Base-by-base conservation (phyloP, 441 rosid genomes). In the Arabidopsis hybrid region DNA sequence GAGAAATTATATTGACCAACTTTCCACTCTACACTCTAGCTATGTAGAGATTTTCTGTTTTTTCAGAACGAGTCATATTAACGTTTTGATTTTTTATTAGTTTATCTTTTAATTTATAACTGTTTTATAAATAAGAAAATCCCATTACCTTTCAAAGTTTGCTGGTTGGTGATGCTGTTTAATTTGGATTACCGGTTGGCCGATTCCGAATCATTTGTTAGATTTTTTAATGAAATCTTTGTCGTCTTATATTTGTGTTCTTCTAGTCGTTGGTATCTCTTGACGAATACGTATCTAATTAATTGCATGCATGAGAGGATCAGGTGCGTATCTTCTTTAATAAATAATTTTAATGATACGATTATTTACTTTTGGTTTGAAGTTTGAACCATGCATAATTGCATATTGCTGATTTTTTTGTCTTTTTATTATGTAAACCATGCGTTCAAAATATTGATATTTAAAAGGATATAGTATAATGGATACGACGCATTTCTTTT, bases 181-280 rank as follows among this genome's bases (percentile, higher is more conserved):
- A 26, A 26, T 26, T 26, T 26, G 29, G 29, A 26, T 26, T 26
- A 26, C 29, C 29, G 21, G 7, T 46, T 51, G 58, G 45, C 64
- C 35, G 65, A 61, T 61, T 71, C 43, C 32, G 8, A 71, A 61
- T 7, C 68, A 10, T 38, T 38, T 34, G 38, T 36, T 60, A 10
- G 60, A 60, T n/a, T 60, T 60, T 46, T 36, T 60, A 71, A 61
- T 60, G 42, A 10, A 60, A 61, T 60, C 21, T 50, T 71, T 71
- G 53, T 71, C 69, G 61, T 61, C 16, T 71, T 26, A 61, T 61
- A 26, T 51, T 39, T 71, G 75, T 60, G 68, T 52, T 71, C 68
- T 61, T 71, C 52, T 51, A 51, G 36, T 12, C 32, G 10, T 10
- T 60, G 29, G 68, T 61, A 71, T 71, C 74, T 59, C 47, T 59